Conservation (phyloP, 768 basidiomycete genomes). For the Leccinum obscurum region DNA sequence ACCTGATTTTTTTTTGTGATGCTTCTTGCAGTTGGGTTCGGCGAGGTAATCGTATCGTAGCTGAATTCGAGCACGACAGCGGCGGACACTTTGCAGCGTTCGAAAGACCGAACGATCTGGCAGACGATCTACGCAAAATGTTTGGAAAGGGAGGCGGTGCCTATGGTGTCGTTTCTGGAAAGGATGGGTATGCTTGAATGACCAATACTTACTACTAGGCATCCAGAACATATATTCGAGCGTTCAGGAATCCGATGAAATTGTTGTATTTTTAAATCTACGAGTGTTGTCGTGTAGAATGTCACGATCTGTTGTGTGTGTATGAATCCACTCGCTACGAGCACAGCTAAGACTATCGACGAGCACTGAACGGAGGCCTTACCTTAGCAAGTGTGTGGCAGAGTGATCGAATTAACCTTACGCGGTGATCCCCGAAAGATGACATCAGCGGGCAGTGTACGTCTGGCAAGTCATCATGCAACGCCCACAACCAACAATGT, state of each 20-base stretch:
- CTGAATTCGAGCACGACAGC: slow-evolving; percentile 44
- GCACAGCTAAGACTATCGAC: not conserved
- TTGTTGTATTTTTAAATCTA: not conserved
- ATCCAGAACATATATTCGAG: no score
- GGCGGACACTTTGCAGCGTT: slow-evolving; percentile 63
- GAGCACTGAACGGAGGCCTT: no score
- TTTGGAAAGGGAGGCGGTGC: slow-evolving; percentile 54
- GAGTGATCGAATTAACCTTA: not conserved
- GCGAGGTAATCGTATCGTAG: slow-evolving; percentile 41
- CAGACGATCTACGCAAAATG: slow-evolving; percentile 53
- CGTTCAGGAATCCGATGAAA: not conserved
- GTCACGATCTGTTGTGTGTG: not conserved
- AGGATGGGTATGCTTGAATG: slow-evolving; percentile 39
- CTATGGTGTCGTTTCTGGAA: slow-evolving; percentile 46
- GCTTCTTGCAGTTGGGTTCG: slow-evolving; percentile 35
- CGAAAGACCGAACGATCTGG: slow-evolving; percentile 50
- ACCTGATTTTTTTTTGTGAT: no score
- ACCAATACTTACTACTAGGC: not conserved
- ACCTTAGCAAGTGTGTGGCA: not conserved
- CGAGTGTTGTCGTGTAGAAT: not conserved
- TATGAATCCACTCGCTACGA: not conserved
- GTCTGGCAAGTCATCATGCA: not conserved
- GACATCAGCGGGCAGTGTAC: not conserved
- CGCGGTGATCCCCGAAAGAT: not conserved
- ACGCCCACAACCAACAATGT: not conserved